Conservation (phyloP, 257 asterid genomes). For the Lithospermum erythrorhizon region DNA sequence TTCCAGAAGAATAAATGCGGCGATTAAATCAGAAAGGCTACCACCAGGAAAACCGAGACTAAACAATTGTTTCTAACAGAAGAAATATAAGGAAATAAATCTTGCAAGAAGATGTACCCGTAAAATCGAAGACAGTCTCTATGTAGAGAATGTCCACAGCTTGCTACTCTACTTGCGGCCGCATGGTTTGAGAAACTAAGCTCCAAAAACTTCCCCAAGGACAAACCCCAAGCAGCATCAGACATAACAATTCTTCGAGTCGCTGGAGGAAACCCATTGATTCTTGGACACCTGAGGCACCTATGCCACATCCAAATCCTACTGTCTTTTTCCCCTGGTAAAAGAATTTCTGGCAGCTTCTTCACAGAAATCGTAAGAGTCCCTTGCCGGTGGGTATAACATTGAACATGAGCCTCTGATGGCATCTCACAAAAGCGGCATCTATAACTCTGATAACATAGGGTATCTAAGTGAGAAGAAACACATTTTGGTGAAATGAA, state of each 20-base stretch:
- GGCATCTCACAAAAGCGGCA: conserved; percentile 90
- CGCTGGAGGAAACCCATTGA: conserved; percentile 85
- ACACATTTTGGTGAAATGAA: neutral
- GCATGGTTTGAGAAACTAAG: conserved; percentile 98
- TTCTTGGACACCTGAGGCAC: conserved; percentile 84
- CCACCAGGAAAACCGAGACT: too few species aligned
- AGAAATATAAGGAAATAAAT: conserved; percentile 6
- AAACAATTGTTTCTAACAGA: neutral
- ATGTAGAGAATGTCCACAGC: conserved; percentile 95
- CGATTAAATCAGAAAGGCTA: too few species aligned
- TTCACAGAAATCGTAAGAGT: conserved; percentile 88
- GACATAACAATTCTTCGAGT: conserved; percentile 91
- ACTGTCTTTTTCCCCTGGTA: conserved; percentile 79
- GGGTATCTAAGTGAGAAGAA: conserved; percentile 14
- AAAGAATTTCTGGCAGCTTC: conserved; percentile 61
- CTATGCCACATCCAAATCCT: conserved; percentile 99
- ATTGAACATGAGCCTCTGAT: conserved; percentile 89
- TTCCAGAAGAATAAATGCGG: too few species aligned
- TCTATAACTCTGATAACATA: conserved; percentile 49
- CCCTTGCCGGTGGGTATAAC: conserved; percentile 96
- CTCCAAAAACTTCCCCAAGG: conserved; percentile 95
- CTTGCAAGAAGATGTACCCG: conserved; percentile 47
- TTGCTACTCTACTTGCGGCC: conserved; percentile 97
- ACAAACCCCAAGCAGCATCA: conserved; percentile 99
- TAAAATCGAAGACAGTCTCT: conserved; percentile 96